phyloP scores from a whole-genome alignment of 2,329 filamentous ascomycete species.

The Dryadomyces sulphureus region DNA sequence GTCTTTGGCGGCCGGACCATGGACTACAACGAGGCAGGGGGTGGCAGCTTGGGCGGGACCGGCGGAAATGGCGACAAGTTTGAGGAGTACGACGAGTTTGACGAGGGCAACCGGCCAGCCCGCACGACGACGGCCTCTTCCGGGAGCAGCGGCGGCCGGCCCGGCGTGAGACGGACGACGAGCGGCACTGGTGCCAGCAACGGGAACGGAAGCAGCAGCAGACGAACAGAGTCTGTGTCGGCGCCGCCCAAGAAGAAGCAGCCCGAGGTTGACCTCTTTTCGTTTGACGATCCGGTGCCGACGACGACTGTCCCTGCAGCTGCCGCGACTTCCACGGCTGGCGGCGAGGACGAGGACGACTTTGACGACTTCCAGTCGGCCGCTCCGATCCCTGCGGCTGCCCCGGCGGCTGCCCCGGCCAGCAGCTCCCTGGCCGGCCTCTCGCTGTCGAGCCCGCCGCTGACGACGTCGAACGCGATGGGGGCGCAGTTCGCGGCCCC shows the following conservation, averaged over 20 bases:
- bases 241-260: constrained; percentile 65
- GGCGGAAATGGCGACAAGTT: constrained; percentile 37
- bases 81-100: constrained; percentile 94
- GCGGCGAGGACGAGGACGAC: constrained; percentile 71
- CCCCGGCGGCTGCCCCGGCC: background rate
- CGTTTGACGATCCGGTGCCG: constrained; percentile 59
- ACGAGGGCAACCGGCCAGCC: constrained; percentile 48
- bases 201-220: constrained; percentile 15
- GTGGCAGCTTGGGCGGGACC: background rate
- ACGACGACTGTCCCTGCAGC: constrained; percentile 24
- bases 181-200: constrained; percentile 13
- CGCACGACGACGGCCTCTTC: constrained; percentile 16
- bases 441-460: constrained; percentile 26
- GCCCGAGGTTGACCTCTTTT: constrained; percentile 84
- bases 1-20: constrained; percentile 70
- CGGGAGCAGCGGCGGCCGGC: constrained; percentile 28
- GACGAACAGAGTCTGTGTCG: constrained; percentile 21
- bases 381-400: constrained; percentile 34
- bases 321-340: constrained; percentile 28
- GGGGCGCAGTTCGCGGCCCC: constrained; percentile 64
- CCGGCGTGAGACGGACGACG: constrained; percentile 20
- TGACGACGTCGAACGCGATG: constrained; percentile 36
- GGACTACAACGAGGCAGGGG: constrained; percentile 48
- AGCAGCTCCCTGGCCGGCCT: constrained; percentile 3
- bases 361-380: constrained; percentile 98